Base-by-base conservation (phyloP, 345 rosid species). In the Iberis pinnata region DNA sequence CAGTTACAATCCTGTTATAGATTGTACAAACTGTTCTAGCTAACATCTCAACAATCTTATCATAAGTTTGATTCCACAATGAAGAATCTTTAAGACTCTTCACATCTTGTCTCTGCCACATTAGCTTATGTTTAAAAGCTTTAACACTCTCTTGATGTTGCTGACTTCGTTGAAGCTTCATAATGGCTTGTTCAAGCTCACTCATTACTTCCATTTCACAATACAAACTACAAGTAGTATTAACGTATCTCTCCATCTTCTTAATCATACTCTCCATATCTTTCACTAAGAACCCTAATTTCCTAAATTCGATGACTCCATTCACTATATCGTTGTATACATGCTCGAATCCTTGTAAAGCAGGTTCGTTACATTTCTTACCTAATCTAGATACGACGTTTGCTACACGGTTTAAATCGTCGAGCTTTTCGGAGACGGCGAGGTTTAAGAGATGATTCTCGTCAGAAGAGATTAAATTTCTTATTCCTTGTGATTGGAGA, bases 81-180 rank as follows among this genome's bases (percentile, higher is more conserved):
- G 98, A 87, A 65, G 82, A 71, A 50, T 90, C 96, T 76, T 77
- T 79, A 32, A 90, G 86, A 74, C 86, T 89, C 74, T 64, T 76
- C 47, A 90, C 93, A 9, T 90, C 96, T 60, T 90, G 96, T 68
- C 61, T 90, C 79, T 90, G 98, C 98, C 98, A 90, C 69, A 81
- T 68, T 61, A 87, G 63, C 62, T 87, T 90, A 87, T 90, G 98
- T 71, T 90, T 88, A 15, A 82, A 87, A 12, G 93, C 93, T 13
- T 83, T 84, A 26, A 77, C 73, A 53, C 88, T 87, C 72, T 78
- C 92, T 71, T 87, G 92, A 56, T 84, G 88, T 70, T 81, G 94
- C 6, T 59, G 60, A 47, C 78, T 84, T 22, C 74, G 59, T 60
- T 77, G 95, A 49, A 87, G 86, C 79, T 90, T 90, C 81, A 77